Conservation (phyloP, 2,329 filamentous ascomycete species). For the Trichoderma asperellum region DNA sequence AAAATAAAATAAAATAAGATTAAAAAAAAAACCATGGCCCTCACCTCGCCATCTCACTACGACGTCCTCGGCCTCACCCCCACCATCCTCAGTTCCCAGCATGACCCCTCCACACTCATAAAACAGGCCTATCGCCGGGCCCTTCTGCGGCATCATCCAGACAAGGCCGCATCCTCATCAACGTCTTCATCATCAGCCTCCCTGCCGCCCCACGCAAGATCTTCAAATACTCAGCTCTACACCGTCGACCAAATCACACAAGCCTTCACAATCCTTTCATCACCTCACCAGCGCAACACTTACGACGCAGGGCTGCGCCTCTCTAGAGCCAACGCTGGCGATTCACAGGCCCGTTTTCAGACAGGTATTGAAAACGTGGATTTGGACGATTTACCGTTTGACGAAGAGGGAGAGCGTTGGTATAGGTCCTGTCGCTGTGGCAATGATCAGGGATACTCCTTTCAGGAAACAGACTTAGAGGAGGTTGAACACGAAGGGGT, state of each 20-base stretch:
- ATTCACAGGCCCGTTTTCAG: conserved; percentile 46
- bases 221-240: conserved; percentile 38
- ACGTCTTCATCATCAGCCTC: conserved; percentile 27
- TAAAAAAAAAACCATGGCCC: too few relatives aligned
- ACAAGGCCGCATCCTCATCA: conserved; percentile 49
- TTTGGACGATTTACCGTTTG: conserved; percentile 64
- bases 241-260: conserved; percentile 67
- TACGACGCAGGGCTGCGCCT: conserved; percentile 59
- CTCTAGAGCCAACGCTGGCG: conserved; percentile 34
- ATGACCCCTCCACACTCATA: conserved; percentile 53
- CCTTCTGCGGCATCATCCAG: conserved; percentile 68
- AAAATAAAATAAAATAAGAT: too few relatives aligned
- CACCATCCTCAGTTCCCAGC: conserved; percentile 49
- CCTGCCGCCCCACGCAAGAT: conserved; percentile 22
- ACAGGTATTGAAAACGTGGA: conserved; percentile 67
- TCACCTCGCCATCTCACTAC: conserved; percentile 56
- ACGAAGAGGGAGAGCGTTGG: conserved; percentile 56
- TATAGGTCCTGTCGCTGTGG: conserved; percentile 66
- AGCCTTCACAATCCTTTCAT: conserved; percentile 62
- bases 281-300: conserved; percentile 50
- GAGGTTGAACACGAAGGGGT: conserved; percentile 62
- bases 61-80: conserved; percentile 61
- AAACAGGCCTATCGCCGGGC: conserved; percentile 68
- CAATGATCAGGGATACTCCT: conserved; percentile 62
- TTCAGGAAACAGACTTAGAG: conserved; percentile 63